These are phyloP conservation scores for Neurospora discreta DNA, from an alignment of 495 filamentous ascomycete species.

Conservation along the genomic window DNA sequence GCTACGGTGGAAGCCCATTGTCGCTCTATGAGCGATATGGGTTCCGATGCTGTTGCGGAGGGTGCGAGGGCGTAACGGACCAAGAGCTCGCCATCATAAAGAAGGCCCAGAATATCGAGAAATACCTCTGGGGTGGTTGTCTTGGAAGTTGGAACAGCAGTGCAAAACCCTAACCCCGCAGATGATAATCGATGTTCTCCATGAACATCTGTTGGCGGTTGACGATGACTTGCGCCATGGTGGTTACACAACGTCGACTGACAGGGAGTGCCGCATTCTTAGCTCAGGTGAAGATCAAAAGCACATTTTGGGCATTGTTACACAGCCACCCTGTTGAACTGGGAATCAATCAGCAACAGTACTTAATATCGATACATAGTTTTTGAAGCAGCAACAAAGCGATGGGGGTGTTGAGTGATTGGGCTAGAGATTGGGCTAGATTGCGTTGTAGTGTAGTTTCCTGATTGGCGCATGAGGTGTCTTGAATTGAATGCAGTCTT, in stretches of 20 bases:
- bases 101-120: neutral
- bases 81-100: conserved; percentile 2
- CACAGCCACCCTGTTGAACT: neutral
- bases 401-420: too few species aligned
- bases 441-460: neutral
- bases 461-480: neutral
- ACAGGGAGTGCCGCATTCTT: neutral
- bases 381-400: too few species aligned
- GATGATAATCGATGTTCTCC: neutral
- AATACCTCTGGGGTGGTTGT: neutral
- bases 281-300: neutral
- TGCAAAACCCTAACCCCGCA: neutral
- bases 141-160: neutral
- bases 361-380: too few species aligned
- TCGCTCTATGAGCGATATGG: conserved; percentile 21
- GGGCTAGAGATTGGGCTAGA: neutral
- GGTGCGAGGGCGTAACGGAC: conserved; percentile 15
- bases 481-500: neutral
- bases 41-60: conserved; percentile 24
- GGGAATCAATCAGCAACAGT: neutral
- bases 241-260: neutral
- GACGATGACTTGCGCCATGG: neutral
- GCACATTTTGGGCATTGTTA: neutral
- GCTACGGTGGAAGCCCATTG: conserved; percentile 17
- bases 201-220: neutral